Conservation (phyloP, 306 rosid species). For the Acmispon strigosus region DNA sequence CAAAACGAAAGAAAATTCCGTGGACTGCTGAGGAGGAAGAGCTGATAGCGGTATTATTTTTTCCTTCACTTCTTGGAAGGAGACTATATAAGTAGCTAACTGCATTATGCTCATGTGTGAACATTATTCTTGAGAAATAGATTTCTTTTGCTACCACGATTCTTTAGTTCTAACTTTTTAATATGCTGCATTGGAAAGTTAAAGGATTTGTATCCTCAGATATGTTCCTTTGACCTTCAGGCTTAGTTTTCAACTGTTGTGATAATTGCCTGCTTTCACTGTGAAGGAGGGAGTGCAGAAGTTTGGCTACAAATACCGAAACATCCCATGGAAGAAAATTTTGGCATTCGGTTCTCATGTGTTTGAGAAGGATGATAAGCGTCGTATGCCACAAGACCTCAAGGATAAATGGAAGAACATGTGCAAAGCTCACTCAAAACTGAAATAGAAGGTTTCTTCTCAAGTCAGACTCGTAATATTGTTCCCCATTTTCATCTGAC, state of each 20-base stretch:
- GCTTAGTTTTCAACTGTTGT: not conserved
- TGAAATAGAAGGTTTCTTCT: not conserved
- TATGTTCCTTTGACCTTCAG: constrained; percentile 7
- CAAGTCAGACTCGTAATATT: no score
- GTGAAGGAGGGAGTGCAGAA: constrained; percentile 56
- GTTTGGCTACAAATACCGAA: constrained; percentile 17
- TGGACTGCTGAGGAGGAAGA: constrained; percentile 65
- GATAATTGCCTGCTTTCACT: constrained; percentile 1
- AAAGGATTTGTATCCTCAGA: not conserved
- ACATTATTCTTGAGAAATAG: not conserved
- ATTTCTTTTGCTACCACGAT: not conserved
- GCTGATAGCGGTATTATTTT: constrained; percentile 38
- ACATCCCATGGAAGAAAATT: constrained; percentile 50
- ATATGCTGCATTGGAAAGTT: not conserved
- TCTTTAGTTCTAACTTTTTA: not conserved
- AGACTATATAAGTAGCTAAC: not conserved
- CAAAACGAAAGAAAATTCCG: constrained; percentile 33
- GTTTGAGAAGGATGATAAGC: constrained; percentile 27
- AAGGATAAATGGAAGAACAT: constrained; percentile 68
- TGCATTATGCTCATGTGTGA: not conserved
- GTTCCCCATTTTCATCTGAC: no score
- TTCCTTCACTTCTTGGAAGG: not conserved
- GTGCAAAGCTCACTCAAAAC: constrained; percentile 27
- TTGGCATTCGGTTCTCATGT: constrained; percentile 46
- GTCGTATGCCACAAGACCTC: constrained; percentile 41